Percentiles rank a stretch among this genome's conserved stretches.
These are phyloP conservation scores for Lichtheimia hyalospora DNA, from an alignment of 371 early-diverging fungal species.

Conservation along the genomic window DNA sequence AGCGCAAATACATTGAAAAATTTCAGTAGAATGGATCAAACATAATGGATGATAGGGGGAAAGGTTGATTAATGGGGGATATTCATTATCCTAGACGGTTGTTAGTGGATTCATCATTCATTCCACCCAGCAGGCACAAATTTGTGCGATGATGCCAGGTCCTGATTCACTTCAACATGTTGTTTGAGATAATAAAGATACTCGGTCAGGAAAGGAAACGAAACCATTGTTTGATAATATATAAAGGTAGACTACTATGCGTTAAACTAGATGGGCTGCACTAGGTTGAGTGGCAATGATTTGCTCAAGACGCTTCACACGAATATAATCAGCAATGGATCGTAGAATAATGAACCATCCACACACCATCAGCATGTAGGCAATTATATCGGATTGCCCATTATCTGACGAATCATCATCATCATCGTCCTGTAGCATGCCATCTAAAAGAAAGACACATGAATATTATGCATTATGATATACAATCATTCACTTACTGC, in stretches of 20 bases:
- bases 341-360: slow-evolving; percentile 58
- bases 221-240: no score
- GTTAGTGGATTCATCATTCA: no score
- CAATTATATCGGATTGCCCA: slow-evolving; percentile 19
- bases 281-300: slow-evolving; percentile 37
- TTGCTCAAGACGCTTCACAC: slow-evolving; percentile 51
- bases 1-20: slow-evolving; percentile 1
- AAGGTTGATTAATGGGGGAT: no score
- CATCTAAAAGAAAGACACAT: slow-evolving; percentile 14
- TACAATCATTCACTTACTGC: slow-evolving; percentile 17
- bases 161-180: no score
- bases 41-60: no score
- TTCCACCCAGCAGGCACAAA: no score
- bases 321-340: slow-evolving; percentile 47
- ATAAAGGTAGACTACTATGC: no score
- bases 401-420: slow-evolving; percentile 8
- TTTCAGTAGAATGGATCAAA: neutral
- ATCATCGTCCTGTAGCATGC: slow-evolving; percentile 11
- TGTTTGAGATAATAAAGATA: no score
- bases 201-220: no score
- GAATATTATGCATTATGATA: neutral
- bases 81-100: no score
- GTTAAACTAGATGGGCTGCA: slow-evolving; percentile 27
- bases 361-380: slow-evolving; percentile 53
- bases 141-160: no score